Conservation (phyloP, 768 basidiomycete genomes). For the Ramaria sp. region DNA sequence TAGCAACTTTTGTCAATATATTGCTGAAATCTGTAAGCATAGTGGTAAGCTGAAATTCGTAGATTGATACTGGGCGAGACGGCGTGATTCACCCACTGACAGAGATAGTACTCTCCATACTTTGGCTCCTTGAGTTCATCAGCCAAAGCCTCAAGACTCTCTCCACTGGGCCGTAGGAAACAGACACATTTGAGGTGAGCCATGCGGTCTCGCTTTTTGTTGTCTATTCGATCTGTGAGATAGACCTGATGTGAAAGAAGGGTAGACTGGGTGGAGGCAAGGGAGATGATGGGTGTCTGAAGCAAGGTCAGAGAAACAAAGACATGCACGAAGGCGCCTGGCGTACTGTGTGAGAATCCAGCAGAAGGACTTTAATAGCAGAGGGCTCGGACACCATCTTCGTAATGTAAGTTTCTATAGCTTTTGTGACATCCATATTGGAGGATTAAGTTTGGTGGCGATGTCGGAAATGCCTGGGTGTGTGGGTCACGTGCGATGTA, state of each 20-base stretch:
- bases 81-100: constrained; percentile 75
- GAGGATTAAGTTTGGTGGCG: background rate
- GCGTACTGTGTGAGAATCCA: constrained; percentile 88
- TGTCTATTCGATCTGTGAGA: constrained; percentile 95
- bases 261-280: constrained; percentile 88
- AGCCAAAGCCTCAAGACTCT: constrained; percentile 74
- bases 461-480: no score
- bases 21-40: constrained; percentile 80
- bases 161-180: constrained; percentile 75
- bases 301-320: background rate
- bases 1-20: constrained; percentile 75
- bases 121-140: constrained; percentile 80
- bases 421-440: constrained; percentile 89
- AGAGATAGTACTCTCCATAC: constrained; percentile 97
- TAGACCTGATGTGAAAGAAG: constrained; percentile 94
- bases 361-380: constrained; percentile 91
- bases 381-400: constrained; percentile 79
- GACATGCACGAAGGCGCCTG: background rate
- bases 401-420: constrained; percentile 85
- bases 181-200: constrained; percentile 97
- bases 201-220: constrained; percentile 82
- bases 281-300: constrained; percentile 90
- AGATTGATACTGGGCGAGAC: background rate
- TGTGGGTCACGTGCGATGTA: no score
- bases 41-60: background rate